phyloP scores from a whole-genome alignment of 441 rosid genomes.

The Eruca vesicaria region DNA sequence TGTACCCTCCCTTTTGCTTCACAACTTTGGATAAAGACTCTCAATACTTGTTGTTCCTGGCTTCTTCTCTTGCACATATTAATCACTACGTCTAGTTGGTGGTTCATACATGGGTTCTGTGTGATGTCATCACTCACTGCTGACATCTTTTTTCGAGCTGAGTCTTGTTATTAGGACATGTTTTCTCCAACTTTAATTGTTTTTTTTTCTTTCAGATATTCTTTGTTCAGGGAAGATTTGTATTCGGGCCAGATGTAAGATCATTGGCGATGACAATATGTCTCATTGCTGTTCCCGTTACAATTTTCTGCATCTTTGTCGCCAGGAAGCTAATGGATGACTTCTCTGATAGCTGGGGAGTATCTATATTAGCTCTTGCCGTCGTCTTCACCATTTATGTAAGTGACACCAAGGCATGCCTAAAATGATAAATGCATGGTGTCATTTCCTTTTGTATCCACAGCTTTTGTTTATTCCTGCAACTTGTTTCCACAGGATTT shows the following conservation, averaged over 20 bases:
- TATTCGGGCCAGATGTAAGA: constrained; percentile 82
- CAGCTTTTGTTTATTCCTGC: background rate
- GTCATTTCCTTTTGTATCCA: background rate
- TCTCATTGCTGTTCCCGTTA: constrained; percentile 57
- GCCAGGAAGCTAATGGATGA: constrained; percentile 57
- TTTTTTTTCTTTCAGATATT: constrained; percentile 48
- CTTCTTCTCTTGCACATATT: background rate
- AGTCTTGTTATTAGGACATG: no score
- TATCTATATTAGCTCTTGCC: constrained; percentile 46
- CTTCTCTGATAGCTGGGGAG: constrained; percentile 56
- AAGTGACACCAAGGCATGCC: constrained; percentile 17
- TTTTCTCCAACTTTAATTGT: background rate
- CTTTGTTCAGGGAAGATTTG: constrained; percentile 64
- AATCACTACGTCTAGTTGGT: background rate
- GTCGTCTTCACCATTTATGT: constrained; percentile 63
- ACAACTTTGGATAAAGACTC: background rate
- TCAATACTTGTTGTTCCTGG: background rate
- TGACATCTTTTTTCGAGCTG: background rate
- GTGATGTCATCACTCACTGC: background rate
- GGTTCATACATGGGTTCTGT: background rate
- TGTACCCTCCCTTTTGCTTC: constrained; percentile 2
- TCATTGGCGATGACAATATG: constrained; percentile 61
- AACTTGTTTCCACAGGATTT: constrained; percentile 46
- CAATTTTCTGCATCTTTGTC: constrained; percentile 61
- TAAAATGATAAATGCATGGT: background rate